Evolutionary conservation across 345 rosid genomes (phyloP).

Genomic region (Gossypioides kirkii): DNA sequence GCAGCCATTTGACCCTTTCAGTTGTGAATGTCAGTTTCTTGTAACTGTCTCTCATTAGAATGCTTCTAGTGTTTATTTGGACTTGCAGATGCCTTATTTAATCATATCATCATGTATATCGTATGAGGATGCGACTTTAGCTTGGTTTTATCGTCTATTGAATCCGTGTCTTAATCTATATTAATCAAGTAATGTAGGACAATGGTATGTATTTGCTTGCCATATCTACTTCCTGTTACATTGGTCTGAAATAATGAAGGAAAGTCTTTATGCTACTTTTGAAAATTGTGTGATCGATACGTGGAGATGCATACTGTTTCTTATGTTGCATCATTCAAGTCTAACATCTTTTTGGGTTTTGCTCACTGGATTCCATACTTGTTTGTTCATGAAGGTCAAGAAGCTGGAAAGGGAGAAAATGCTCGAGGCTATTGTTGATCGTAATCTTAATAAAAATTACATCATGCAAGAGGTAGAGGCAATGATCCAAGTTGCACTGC

Average conservation of each 20-base stretch:
- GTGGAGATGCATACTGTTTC: not conserved
- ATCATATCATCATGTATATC: not conserved
- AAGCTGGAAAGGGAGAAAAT: constrained; percentile 84
- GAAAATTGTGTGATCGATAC: not conserved
- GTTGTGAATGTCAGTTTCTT: not conserved
- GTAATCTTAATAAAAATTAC: constrained; percentile 51
- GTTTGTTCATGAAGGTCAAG: constrained; percentile 62
- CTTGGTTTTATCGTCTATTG: not conserved
- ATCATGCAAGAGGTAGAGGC: constrained; percentile 71
- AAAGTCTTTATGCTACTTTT: not conserved
- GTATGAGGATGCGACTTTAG: not conserved
- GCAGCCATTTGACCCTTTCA: too few relatives aligned
- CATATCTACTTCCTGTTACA: not conserved
- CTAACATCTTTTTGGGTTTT: not conserved
- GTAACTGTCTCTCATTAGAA: not conserved
- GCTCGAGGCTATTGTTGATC: constrained; percentile 77
- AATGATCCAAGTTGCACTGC: constrained; percentile 87
- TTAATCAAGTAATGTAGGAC: not conserved
- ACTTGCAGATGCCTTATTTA: not conserved
- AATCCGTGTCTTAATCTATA: not conserved
- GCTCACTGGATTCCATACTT: not conserved
- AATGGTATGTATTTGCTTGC: not conserved
- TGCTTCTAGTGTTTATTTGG: not conserved
- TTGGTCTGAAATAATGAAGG: not conserved
- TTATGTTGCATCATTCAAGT: not conserved